Conservation (phyloP, 2,329 filamentous ascomycete species). For the Xylaria sp. region DNA sequence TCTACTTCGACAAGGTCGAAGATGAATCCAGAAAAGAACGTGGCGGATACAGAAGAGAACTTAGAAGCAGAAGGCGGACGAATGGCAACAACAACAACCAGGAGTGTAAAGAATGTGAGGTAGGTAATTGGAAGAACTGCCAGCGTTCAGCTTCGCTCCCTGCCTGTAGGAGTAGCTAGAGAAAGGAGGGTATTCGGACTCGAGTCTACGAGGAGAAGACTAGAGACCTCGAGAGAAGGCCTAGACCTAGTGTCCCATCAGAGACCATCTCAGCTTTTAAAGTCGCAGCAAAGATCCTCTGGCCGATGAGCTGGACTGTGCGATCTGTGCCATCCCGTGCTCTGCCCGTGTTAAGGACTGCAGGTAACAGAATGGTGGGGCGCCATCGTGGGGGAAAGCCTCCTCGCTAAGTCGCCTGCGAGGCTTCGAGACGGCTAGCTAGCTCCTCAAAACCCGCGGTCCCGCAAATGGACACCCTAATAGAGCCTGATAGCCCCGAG, state of each 20-base stretch:
- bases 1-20: not conserved
- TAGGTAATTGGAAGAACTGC: slow-evolving; percentile 55
- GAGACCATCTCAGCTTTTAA: slow-evolving; percentile 39
- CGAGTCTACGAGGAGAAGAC: slow-evolving; percentile 47
- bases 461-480: slow-evolving; percentile 28
- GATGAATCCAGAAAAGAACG: not conserved
- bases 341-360: no score
- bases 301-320: slow-evolving; percentile 26
- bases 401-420: slow-evolving; percentile 10
- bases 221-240: slow-evolving; percentile 42
- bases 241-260: slow-evolving; percentile 19
- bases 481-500: slow-evolving; percentile 21
- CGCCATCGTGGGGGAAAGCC: slow-evolving; percentile 39
- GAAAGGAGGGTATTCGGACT: slow-evolving; percentile 41
- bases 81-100: slow-evolving; percentile 5
- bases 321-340: no score
- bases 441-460: slow-evolving; percentile 23
- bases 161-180: slow-evolving; percentile 23
- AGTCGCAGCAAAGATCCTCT: slow-evolving; percentile 30
- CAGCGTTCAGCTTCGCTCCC: slow-evolving; percentile 58
- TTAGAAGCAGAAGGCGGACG: not conserved
- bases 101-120: slow-evolving; percentile 27
- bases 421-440: slow-evolving; percentile 29
- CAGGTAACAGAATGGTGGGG: slow-evolving; percentile 39
- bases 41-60: slow-evolving; percentile 6